A percentile compares a stretch with the other conserved stretches of the same genome.
Conservation (phyloP, 306 rosid species). For the Quercus alba region DNA sequence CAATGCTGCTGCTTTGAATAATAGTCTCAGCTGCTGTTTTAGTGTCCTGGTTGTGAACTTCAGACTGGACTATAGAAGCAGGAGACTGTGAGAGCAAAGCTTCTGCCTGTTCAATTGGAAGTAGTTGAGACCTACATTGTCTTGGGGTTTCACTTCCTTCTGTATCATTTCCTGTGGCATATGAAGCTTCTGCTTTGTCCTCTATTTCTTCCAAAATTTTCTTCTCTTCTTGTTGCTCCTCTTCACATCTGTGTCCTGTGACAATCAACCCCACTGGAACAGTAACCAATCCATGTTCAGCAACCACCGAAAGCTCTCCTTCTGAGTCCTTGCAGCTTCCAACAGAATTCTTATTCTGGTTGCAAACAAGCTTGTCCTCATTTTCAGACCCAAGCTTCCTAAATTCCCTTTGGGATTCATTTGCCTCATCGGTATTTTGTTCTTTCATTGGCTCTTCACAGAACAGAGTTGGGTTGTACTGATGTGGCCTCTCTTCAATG, state of each 20-base stretch:
- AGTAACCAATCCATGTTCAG: conserved; percentile 21
- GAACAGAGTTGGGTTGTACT: conserved; percentile 22
- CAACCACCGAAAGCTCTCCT: conserved; percentile 17
- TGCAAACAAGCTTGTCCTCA: background rate
- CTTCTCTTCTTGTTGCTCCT: conserved; percentile 7
- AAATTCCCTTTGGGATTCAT: background rate
- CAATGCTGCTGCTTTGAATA: conserved; percentile 12
- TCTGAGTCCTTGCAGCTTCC: conserved; percentile 23
- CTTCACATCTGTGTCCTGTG: conserved; percentile 20
- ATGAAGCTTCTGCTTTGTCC: conserved; percentile 20
- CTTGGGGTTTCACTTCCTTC: conserved; percentile 26
- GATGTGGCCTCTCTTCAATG: conserved; percentile 28
- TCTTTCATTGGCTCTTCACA: conserved; percentile 17
- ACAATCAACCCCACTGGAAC: conserved; percentile 9
- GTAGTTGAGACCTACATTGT: conserved; percentile 11
- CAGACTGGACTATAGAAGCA: conserved; percentile 13
- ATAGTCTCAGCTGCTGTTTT: background rate
- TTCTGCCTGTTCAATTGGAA: conserved; percentile 25
- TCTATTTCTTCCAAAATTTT: conserved; percentile 26
- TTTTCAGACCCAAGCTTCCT: too few relatives aligned
- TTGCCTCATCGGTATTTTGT: conserved; percentile 10
- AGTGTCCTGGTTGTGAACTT: conserved; percentile 13
- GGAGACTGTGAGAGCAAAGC: conserved; percentile 16
- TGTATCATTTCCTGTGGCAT: conserved; percentile 3
- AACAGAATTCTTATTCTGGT: conserved; percentile 29